Conservation (phyloP, 129 eudicot genomes). For the Centrapalus pauciflorus region DNA sequence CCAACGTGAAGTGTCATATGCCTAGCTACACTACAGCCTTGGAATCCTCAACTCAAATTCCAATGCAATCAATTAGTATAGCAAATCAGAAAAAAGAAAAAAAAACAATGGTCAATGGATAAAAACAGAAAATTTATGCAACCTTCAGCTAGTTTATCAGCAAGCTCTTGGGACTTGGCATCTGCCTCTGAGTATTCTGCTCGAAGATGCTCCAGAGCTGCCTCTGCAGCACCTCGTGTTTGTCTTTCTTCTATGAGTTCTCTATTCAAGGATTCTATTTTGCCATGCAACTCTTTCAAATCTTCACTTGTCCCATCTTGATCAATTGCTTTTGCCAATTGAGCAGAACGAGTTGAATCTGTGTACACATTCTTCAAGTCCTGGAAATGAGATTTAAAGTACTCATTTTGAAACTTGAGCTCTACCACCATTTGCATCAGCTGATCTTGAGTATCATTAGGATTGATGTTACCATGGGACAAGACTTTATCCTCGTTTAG, state of each 20-base stretch:
- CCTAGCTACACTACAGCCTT: not conserved
- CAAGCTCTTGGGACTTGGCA: constrained; percentile 72
- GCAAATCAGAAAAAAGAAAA: not conserved
- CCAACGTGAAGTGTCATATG: constrained; percentile 13
- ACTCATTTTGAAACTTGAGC: constrained; percentile 73
- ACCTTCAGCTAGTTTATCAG: constrained; percentile 90
- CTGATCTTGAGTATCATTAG: constrained; percentile 41
- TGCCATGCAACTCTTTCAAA: constrained; percentile 37
- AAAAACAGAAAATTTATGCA: constrained; percentile 20
- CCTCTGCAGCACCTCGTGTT: constrained; percentile 93
- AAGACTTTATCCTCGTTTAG: constrained; percentile 37
- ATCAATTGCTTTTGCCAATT: constrained; percentile 20
- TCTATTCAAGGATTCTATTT: constrained; percentile 58
- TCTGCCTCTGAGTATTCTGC: constrained; percentile 75
- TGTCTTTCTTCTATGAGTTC: constrained; percentile 77
- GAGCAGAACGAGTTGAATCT: constrained; percentile 30
- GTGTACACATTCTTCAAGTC: constrained; percentile 36
- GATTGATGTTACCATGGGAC: constrained; percentile 12
- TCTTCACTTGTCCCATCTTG: constrained; percentile 30
- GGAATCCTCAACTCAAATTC: not conserved
- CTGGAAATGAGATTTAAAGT: constrained; percentile 71
- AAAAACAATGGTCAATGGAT: not conserved
- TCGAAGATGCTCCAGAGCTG: constrained; percentile 81
- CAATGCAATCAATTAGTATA: not conserved
- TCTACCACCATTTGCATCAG: constrained; percentile 70